phyloP scores from a whole-genome alignment of 768 basidiomycete species.

The Lanmaoa rubissima region DNA sequence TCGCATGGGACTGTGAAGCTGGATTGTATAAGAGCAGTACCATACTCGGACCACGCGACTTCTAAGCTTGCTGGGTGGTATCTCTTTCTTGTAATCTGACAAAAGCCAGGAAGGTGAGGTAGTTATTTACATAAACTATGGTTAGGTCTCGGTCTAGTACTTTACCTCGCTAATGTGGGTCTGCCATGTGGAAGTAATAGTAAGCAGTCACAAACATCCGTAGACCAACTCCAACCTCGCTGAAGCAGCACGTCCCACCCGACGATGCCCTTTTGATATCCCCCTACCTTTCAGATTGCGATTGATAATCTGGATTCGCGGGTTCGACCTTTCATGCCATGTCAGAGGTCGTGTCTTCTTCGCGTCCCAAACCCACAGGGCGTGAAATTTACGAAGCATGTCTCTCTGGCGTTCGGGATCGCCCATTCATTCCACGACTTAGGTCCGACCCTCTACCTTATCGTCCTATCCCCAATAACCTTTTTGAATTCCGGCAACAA shows the following conservation, averaged over 20 bases:
- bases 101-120: slow-evolving; percentile 9
- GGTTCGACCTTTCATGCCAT: slow-evolving; percentile 24
- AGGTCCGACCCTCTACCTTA: slow-evolving; percentile 50
- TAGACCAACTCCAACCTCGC: slow-evolving; percentile 19
- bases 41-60: slow-evolving; percentile 17
- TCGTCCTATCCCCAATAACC: slow-evolving; percentile 44
- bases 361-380: slow-evolving; percentile 34
- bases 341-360: slow-evolving; percentile 24
- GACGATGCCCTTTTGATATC: slow-evolving; percentile 31
- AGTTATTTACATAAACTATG: slow-evolving; percentile 34
- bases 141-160: slow-evolving; percentile 4
- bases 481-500: slow-evolving; percentile 59
- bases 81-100: slow-evolving; percentile 13
- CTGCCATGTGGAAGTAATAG: slow-evolving; percentile 25
- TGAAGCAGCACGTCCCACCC: slow-evolving; percentile 11
- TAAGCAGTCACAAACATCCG: slow-evolving; percentile 35
- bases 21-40: slow-evolving; percentile 23
- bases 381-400: slow-evolving; percentile 54
- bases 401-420: slow-evolving; percentile 51
- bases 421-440: slow-evolving; percentile 56
- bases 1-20: slow-evolving; percentile 26
- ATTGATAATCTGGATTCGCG: slow-evolving; percentile 17
- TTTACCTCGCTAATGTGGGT: slow-evolving; percentile 8
- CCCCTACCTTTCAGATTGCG: slow-evolving; percentile 7
- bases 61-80: slow-evolving; percentile 4